phyloP scores from a whole-genome alignment of 768 basidiomycete genomes.

The Mycena chlorophos region DNA sequence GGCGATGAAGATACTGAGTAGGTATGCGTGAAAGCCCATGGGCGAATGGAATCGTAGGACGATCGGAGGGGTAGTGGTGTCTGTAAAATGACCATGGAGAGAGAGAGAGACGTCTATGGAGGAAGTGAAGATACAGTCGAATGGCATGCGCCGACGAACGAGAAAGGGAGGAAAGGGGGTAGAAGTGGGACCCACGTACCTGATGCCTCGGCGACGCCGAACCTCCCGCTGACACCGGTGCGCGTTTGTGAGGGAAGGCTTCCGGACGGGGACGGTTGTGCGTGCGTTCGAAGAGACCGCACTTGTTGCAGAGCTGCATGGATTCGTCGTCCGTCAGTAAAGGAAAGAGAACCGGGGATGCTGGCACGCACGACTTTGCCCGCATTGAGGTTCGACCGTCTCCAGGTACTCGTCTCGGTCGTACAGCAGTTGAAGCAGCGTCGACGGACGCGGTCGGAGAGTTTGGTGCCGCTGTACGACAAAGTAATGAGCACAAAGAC shows the following conservation, averaged over 20 bases:
- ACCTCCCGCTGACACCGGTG: neutral
- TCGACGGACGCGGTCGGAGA: conserved; percentile 53
- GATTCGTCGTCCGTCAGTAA: neutral
- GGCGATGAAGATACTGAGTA: no score
- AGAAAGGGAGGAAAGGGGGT: no score
- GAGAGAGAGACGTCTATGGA: no score
- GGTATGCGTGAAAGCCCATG: no score
- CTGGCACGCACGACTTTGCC: conserved; percentile 44
- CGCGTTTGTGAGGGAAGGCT: neutral
- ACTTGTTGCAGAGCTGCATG: conserved; percentile 38
- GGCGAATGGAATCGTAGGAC: no score
- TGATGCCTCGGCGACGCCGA: neutral
- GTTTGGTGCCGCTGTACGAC: no score
- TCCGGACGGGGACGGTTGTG: conserved; percentile 50
- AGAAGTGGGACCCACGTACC: no score
- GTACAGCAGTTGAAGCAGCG: conserved; percentile 62
- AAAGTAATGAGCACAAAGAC: no score
- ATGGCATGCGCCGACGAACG: no score
- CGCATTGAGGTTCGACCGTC: conserved; percentile 54
- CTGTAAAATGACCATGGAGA: no score
- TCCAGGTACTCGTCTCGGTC: conserved; percentile 60
- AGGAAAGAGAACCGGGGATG: neutral
- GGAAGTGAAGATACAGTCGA: no score
- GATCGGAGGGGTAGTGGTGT: no score
- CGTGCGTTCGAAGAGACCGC: conserved; percentile 56